Percentiles rank a stretch among this genome's conserved stretches.
These are phyloP conservation scores for Penicillium sp. DNA, from an alignment of 2,329 filamentous ascomycete species.

Conservation along the genomic window DNA sequence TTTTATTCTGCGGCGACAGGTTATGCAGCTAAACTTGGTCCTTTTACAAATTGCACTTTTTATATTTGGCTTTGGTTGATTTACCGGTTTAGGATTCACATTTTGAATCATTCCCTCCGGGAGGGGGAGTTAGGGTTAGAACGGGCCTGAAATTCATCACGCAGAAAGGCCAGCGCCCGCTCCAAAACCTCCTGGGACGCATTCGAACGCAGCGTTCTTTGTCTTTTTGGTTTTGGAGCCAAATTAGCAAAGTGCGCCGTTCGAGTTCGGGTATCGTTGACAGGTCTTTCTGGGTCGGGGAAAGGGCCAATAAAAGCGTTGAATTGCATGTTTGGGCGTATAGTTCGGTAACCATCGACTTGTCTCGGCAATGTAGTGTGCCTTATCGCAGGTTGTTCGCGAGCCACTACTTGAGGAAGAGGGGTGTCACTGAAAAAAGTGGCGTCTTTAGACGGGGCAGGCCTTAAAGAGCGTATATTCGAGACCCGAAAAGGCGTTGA, in stretches of 20 bases:
- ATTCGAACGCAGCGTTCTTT: neutral
- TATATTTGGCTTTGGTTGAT: too few species aligned
- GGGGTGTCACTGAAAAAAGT: too few species aligned
- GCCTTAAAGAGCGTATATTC: too few species aligned
- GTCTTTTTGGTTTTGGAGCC: neutral
- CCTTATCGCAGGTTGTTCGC: neutral
- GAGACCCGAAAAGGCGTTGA: too few species aligned
- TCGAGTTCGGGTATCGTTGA: neutral
- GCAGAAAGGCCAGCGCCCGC: neutral
- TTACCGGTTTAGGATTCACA: too few species aligned
- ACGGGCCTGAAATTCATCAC: neutral
- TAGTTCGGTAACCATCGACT: neutral
- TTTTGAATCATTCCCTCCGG: too few species aligned
- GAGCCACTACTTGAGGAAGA: neutral
- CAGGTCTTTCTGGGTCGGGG: neutral
- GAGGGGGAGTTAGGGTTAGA: too few species aligned
- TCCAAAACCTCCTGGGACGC: neutral
- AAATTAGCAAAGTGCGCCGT: neutral
- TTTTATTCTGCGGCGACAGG: too few species aligned
- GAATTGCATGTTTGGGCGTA: neutral
- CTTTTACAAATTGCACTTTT: too few species aligned
- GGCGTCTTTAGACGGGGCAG: too few species aligned
- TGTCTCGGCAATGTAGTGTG: neutral
- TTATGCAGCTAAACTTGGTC: too few species aligned
- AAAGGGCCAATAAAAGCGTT: neutral